Base-by-base conservation (phyloP, 441 rosid genomes). In the Melastoma candidum region DNA sequence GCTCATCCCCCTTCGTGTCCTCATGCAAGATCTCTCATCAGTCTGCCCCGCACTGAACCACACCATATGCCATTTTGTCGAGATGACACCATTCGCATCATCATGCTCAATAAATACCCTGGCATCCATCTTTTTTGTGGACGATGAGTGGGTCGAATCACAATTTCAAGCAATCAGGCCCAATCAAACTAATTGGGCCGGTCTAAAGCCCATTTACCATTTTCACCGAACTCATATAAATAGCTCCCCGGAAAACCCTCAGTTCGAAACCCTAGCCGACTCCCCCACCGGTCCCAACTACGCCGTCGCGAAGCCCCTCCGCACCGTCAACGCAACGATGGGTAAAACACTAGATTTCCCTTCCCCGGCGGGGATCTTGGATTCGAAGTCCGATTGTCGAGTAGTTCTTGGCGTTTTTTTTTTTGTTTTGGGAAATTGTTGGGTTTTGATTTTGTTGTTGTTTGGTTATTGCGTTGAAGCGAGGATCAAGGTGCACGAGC, bases 401-500 rank as follows among this genome's bases (percentile, higher is more conserved):
- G 54, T n/a, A 4, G 17, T 7, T 14, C 26, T 7, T 44, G 36
- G 12, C 14, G 46, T 10, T 13, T 32, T 17, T 5, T 44, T 2
- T 12, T 32, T 12, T 3, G 41, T 10, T 49, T 17, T 17, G 22
- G 22, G 26, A 32, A 32, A 32, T 32, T 4, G 41, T 32, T 32
- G 7, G 41, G 7, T 32, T 32, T 3, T 58, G 50, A 41, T 7
- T 12, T 13, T 7, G 5, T 25, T 49, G 10, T 49, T 6, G n/a
- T 17, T 53, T 17, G 22, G 22, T 51, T 17, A 17, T 53, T 5
- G 12, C 11, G 4, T 26, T 49, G 46, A 63, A 93, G 99, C 97
- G 56, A 82, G 99, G 68, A 82, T 93, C 53, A 89, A 89, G 85
- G 99, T 93, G 52, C 95, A 86, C 58, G 95, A 93, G 73, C 66